Base-by-base conservation (phyloP, 768 basidiomycete genomes). In the Hypsizygus marmoreus region DNA sequence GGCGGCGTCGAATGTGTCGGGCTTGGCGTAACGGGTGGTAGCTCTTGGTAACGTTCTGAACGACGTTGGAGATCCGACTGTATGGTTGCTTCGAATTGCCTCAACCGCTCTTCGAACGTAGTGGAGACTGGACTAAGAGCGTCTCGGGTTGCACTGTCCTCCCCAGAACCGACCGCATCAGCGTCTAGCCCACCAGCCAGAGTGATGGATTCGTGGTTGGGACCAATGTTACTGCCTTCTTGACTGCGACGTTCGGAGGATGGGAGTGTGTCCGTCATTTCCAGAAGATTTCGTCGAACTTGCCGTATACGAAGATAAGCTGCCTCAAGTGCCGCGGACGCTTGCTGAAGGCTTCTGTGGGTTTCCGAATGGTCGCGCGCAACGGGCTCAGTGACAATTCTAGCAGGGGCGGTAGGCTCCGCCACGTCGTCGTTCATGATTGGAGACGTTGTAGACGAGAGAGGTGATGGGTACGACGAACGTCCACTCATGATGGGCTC, bases 301-400 rank as follows among this genome's bases (percentile, higher is more conserved):
- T 77, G 74, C 38, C 73, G 72, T 56, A 83, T 76, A 35, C 77
- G 74, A 50, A 68, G 71, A 60, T 78, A 80, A 16, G 79, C 81
- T 26, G 73, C 71, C 43, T 81, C 77, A 29, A 82, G 65, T 6
- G 75, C 75, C n/a, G 67, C 64, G 30, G 80, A 74, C n/a, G 79
- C 77, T 44, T 74, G 69, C 25, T 75, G 74, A 23, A 81, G 62
- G 56, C 54, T 72, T 35, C 59, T 59, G 44, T 69, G 70, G 37
- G 68, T 64, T 26, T 66, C 63, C 31, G 45, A 44, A 30, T 51
- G 65, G 14, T 50, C 53, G 16, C 20, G 45, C 10, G 45, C 35
- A 6, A 36, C 52, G 14, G 33, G 33, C 25, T 49, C 37, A 5
- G 43, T 24, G n/a, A 36, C 36, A n/a, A 42, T 29, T 9, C 22